A percentile compares a stretch with the other conserved stretches of the same genome.
Evolutionary conservation across 2,329 filamentous ascomycete genomes (phyloP).

Genomic region (Domatiomyces globalis): DNA sequence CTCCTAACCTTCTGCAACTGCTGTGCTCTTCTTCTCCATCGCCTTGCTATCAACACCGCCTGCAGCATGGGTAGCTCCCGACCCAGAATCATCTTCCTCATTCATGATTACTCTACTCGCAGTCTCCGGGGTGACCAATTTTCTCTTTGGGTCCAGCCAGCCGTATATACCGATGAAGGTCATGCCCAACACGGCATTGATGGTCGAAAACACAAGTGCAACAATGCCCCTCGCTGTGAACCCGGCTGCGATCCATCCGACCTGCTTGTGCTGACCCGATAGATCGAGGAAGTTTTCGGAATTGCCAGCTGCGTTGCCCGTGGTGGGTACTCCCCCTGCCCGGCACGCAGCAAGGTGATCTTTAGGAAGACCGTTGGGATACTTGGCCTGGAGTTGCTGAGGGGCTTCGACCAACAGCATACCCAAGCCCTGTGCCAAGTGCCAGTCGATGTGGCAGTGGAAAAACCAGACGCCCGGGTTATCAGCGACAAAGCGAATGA

Average conservation of each 20-base stretch:
- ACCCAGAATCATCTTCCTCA: neutral
- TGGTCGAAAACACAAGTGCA: slow-evolving; percentile 56
- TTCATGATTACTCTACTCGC: neutral
- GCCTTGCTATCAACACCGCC: neutral
- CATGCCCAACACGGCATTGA: slow-evolving; percentile 55
- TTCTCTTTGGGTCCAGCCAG: slow-evolving; percentile 2
- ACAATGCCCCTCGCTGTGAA: slow-evolving; percentile 57
- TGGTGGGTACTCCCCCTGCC: slow-evolving; percentile 35
- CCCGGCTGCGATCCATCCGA: slow-evolving; percentile 46
- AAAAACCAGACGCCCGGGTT: slow-evolving; percentile 50
- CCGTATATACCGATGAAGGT: slow-evolving; percentile 50
- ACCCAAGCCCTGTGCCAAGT: slow-evolving; percentile 48
- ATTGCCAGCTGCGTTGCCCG: slow-evolving; percentile 63
- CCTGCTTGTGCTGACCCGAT: slow-evolving; percentile 42
- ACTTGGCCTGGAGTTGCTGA: slow-evolving; percentile 42
- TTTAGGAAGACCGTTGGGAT: slow-evolving; percentile 35
- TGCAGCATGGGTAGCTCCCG: neutral
- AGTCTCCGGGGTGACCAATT: neutral
- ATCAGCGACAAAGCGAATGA: slow-evolving; percentile 38
- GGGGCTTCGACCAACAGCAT: slow-evolving; percentile 38
- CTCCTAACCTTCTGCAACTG: neutral
- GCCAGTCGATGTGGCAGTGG: slow-evolving; percentile 73
- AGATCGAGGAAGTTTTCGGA: slow-evolving; percentile 49
- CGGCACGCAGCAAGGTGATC: slow-evolving; percentile 48
- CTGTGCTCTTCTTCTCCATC: neutral